Percentiles rank a stretch among this genome's conserved stretches.
phyloP scores from a whole-genome alignment of 495 filamentous ascomycete genomes.

The Hypoxylon rickii region DNA sequence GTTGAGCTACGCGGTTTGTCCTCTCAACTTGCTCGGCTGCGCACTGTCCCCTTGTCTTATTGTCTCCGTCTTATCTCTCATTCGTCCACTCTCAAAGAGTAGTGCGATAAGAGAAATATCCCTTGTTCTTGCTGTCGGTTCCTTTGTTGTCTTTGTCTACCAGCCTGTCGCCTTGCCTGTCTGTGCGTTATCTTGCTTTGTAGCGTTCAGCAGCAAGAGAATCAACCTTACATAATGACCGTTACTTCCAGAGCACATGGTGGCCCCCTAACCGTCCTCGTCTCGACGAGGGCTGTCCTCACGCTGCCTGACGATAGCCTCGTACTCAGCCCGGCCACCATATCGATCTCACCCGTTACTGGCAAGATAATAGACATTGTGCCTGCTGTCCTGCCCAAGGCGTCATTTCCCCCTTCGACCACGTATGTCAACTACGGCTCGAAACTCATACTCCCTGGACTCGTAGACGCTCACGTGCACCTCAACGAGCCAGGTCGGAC shows the following conservation, averaged over 20 bases:
- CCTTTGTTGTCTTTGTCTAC: slow-evolving; percentile 12
- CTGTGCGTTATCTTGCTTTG: slow-evolving; percentile 14
- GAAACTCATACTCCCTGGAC: slow-evolving; percentile 83
- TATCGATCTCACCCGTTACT: slow-evolving; percentile 75
- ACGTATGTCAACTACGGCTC: slow-evolving; percentile 85
- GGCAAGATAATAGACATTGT: slow-evolving; percentile 86
- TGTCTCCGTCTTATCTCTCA: slow-evolving; percentile 23
- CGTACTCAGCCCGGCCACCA: slow-evolving; percentile 64
- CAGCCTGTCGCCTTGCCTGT: slow-evolving; percentile 2
- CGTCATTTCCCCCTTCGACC: slow-evolving; percentile 71
- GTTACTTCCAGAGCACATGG: slow-evolving; percentile 19
- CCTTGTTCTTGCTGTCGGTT: slow-evolving; percentile 15
- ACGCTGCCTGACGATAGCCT: slow-evolving; percentile 64
- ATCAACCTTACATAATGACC: slow-evolving; percentile 33
- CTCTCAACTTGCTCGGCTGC: not conserved
- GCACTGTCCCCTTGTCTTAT: slow-evolving; percentile 15
- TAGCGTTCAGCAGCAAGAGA: slow-evolving; percentile 7
- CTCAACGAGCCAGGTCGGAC: slow-evolving; percentile 96
- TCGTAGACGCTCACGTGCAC: slow-evolving; percentile 97
- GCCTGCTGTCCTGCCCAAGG: slow-evolving; percentile 69
- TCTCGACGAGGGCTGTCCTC: slow-evolving; percentile 81
- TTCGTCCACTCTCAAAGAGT: slow-evolving; percentile 8
- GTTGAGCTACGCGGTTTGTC: slow-evolving; percentile 8
- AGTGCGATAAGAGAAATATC: slow-evolving; percentile 19
- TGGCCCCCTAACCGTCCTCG: slow-evolving; percentile 63